Evolutionary conservation across 2,329 filamentous ascomycete genomes (phyloP), one percentile per base, ranked within the genome.

Genomic region (Colletotrichum coccodes): DNA sequence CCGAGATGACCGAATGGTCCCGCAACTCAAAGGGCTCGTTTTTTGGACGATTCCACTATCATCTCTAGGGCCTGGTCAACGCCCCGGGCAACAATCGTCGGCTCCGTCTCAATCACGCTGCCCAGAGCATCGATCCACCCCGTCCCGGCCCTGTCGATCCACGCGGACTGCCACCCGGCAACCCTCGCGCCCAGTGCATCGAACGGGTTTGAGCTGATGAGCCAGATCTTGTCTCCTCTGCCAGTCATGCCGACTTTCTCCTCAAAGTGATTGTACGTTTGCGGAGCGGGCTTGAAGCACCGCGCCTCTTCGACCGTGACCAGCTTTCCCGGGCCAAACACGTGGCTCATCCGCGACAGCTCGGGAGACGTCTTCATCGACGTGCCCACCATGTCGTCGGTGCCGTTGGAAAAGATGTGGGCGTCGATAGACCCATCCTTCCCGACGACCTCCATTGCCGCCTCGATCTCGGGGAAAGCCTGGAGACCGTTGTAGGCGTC

Each of bases 161-260:
- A 94, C 14, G 85, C 88, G 28, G 89, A 86, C 73, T 86, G 84
- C 79, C 94, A 80, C 0, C 91, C 91, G 6, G 85, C 83, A 1
- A 83, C 83, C 69, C 83, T 84, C 1, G 91, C 90, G 0, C 92
- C 92, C 0, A 90, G 85, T 18, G 92, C 81, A 76, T 94, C 92
- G 75, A 94, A 94, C 3, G 92, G 89, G 75, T 94, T 94, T 1
- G 88, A 87, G 72, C 87, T 92, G 6, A 95, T 85, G 8, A 94
- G 78, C 90, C 91, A 94, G 16, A 94, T 83, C 30, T 86, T 80
- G 1, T 76, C 79, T 71, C 84, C 80, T 21, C 83, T 73, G 1
- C 77, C 79, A 44, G 79, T 72, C 72, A 85, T 86, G 3, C 85
- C 85, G 2, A 85, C 82, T 40, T 81, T 81, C 71, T 83, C 72